phyloP scores from a whole-genome alignment of 768 basidiomycete genomes.

The Rhizopogon sp. region DNA sequence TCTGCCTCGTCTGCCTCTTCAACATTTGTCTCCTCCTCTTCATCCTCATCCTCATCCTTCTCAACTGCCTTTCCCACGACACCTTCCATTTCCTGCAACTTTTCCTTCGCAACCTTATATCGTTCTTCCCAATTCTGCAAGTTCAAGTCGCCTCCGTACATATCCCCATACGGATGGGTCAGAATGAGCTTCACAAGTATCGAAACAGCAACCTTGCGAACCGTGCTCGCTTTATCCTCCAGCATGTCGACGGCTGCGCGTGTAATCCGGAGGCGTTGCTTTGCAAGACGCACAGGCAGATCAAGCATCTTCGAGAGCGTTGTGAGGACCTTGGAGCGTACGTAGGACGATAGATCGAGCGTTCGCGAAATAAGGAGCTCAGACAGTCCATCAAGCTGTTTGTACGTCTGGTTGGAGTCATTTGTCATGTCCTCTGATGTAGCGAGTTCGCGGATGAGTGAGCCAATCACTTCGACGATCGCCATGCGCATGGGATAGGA shows the following conservation, averaged over 20 bases:
- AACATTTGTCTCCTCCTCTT: slow-evolving; percentile 30
- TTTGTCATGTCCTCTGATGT: slow-evolving; percentile 42
- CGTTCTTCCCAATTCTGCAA: slow-evolving; percentile 68
- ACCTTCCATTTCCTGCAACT: slow-evolving; percentile 70
- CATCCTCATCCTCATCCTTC: slow-evolving; percentile 31
- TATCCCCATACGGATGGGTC: slow-evolving; percentile 85
- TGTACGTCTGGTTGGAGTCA: slow-evolving; percentile 37
- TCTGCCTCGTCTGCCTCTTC: slow-evolving; percentile 30
- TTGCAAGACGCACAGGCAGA: slow-evolving; percentile 75
- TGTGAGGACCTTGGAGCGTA: slow-evolving; percentile 81
- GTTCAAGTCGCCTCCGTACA: slow-evolving; percentile 80
- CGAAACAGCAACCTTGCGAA: slow-evolving; percentile 79
- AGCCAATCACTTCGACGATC: slow-evolving; percentile 84
- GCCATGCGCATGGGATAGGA: slow-evolving; percentile 96
- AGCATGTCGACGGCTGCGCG: slow-evolving; percentile 73
- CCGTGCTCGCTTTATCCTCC: slow-evolving; percentile 85
- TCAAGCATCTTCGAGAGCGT: slow-evolving; percentile 77
- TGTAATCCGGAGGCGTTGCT: slow-evolving; percentile 75
- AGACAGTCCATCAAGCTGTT: slow-evolving; percentile 77
- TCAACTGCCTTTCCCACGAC: slow-evolving; percentile 59
- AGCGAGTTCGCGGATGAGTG: slow-evolving; percentile 79
- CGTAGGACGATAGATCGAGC: slow-evolving; percentile 85
- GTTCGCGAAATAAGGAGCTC: slow-evolving; percentile 83
- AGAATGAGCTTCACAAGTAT: slow-evolving; percentile 68
- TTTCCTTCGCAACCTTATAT: slow-evolving; percentile 54